Evolutionary conservation across 2,329 filamentous ascomycete species (phyloP), one percentile per base, ranked within the genome.

Genomic region (Pseudogymnoascus verrucosus): DNA sequence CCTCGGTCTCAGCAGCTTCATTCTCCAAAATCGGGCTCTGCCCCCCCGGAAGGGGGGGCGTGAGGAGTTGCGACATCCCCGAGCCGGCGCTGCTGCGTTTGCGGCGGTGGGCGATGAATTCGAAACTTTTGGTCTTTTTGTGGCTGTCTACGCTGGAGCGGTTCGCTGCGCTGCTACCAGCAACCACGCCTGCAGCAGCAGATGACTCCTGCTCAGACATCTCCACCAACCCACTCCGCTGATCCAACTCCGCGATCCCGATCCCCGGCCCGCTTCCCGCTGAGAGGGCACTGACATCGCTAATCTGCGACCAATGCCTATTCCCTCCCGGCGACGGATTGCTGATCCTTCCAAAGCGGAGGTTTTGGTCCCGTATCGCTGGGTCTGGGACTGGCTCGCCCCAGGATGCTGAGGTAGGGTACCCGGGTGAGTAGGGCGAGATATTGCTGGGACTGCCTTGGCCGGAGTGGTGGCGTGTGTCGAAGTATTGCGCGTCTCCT

Each of bases 401-500:
- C 42, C 42, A 23, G 1, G 42, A 44, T 0, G 42, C 19, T 1
- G 42, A 44, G 3, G 19, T 23, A 7, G 42, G 19, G 42, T 44
- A 44, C 10, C 19, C 42, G 12, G 42, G 42, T 1, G 42, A 44
- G 16, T 44, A 44, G 19, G 42, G 42, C 19, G 42, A 44, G 19
- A 44, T 8, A 19, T 12, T 12, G 42, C 19, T 44, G 19, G 42
- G 42, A n/a, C 65, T 67, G 8, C 47, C 59, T 19, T 68, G 64
- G 11, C 67, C 42, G 14, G 31, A 37, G 36, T 61, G 26, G 10
- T 31, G 31, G 34, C 62, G 63, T 2, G 28, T 36, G 21, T 62
- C 59, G 16, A 66, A 67, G 51, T 69, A 65, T 23, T 61, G 51
- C 3, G 64, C 64, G 8, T 71, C 70, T 3, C 65, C 67, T 8